Conservation (phyloP, 306 rosid species). For the Cyamopsis tetragonoloba region DNA sequence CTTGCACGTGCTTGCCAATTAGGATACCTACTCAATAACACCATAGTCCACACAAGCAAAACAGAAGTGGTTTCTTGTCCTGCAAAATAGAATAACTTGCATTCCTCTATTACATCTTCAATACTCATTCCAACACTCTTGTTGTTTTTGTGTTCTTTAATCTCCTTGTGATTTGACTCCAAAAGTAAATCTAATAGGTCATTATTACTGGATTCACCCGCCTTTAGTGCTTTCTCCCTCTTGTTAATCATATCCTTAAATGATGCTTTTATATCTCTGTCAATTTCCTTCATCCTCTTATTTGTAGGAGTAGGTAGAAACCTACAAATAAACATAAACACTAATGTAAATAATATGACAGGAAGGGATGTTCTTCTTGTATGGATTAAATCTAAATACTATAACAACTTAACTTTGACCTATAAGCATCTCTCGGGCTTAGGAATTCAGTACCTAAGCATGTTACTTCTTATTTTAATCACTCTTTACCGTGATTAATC, state of each 20-base stretch:
- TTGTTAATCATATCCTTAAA: constrained; percentile 27
- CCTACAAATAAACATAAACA: constrained; percentile 22
- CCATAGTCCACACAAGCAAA: constrained; percentile 52
- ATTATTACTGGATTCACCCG: constrained; percentile 27
- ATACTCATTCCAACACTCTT: constrained; percentile 44
- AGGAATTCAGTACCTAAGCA: too few species aligned
- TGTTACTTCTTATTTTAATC: too few species aligned
- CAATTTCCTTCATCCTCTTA: constrained; percentile 28
- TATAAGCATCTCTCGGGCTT: too few species aligned
- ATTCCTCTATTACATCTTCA: constrained; percentile 43
- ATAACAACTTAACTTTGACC: too few species aligned
- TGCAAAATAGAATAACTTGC: constrained; percentile 51
- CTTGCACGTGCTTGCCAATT: constrained; percentile 58
- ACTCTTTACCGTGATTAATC: too few species aligned
- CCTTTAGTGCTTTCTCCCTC: constrained; percentile 27
- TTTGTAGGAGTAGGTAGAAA: constrained; percentile 32
- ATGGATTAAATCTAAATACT: too few species aligned
- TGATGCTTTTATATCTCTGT: constrained; percentile 19
- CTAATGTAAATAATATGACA: background rate
- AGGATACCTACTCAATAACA: constrained; percentile 31
- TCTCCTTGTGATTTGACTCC: constrained; percentile 41
- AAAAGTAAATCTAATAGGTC: constrained; percentile 32
- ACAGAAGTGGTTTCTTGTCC: constrained; percentile 60
- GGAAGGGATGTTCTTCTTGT: background rate
- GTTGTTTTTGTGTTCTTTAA: constrained; percentile 22